Evolutionary conservation across 1,284 basidiomycete genomes (phyloP), one percentile per base, ranked within the genome.

Genomic region (Pseudozyma flocculosa): DNA sequence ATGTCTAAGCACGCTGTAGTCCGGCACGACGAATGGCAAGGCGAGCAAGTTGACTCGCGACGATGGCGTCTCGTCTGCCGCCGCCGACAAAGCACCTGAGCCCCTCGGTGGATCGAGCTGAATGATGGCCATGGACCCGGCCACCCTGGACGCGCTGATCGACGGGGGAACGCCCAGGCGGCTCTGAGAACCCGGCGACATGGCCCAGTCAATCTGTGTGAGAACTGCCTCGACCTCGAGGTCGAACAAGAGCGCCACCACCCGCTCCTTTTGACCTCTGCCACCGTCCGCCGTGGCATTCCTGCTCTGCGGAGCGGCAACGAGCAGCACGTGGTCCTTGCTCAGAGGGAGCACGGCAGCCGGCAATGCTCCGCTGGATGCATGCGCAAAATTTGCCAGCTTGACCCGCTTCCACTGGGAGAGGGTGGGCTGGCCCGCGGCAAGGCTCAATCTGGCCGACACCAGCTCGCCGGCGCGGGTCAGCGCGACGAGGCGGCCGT

Each of bases 201-300:
- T 1, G 62, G 58, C 47, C 57, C 57, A 65, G 26, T 60, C 57
- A 21, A 61, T 50, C 51, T 61, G 51, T 19, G 48, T 48, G 32
- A 65, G 50, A 32, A 61, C 54, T 0, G 54, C 62, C 19, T 53
- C 56, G 19, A 65, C 54, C 39, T 60, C 58, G 30, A 65, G 48
- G 30, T 65, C 62, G 4, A 60, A 41, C 11, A 65, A 49, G 18
- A 65, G 58, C 3, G 62, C 53, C 13, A 50, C 57, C 1, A 61
- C 40, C 15, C 54, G 50, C 40, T 65, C 55, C 43, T 65, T 61
- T 38, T 47, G 19, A 38, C 7, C 19, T 8, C 8, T 17, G 15
- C 37, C 37, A 5, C 7, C 19, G 19, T 8, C 50, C 14, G 47
- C 50, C 3, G 61, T 50, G 15, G 53, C 40, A n/a, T 41, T 30